Percentiles rank a stretch among this genome's conserved stretches.
phyloP scores from a whole-genome alignment of 352 stramenopile genomes.

The Detonula confervacea region DNA sequence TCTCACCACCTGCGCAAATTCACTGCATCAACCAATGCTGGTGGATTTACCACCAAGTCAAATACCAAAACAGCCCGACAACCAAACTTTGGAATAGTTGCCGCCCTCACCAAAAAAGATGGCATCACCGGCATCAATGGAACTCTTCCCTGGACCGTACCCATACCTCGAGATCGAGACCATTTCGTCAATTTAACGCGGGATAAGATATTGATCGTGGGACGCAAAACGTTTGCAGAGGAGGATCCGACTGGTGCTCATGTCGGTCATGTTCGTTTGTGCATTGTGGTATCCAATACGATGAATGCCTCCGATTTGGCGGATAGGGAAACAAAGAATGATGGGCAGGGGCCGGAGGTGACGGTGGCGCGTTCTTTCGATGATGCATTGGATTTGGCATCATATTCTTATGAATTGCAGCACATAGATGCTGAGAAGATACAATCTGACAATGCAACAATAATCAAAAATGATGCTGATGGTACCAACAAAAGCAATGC shows the following conservation, averaged over 20 bases:
- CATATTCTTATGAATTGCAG: too few relatives aligned
- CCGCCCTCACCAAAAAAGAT: slow-evolving; percentile 65
- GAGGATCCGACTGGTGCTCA: slow-evolving; percentile 53
- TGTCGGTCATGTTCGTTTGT: slow-evolving; percentile 61
- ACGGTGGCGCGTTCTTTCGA: slow-evolving; percentile 59
- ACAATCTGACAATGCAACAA: not conserved
- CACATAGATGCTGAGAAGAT: too few relatives aligned
- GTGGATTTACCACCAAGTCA: too few relatives aligned
- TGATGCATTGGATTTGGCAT: slow-evolving; percentile 59
- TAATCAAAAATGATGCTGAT: not conserved
- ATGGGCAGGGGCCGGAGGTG: slow-evolving; percentile 7
- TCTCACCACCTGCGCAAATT: not conserved
- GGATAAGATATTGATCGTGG: slow-evolving; percentile 73
- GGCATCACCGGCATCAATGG: slow-evolving; percentile 75
- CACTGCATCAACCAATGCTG: not conserved
- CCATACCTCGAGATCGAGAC: slow-evolving; percentile 62
- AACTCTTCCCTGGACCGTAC: slow-evolving; percentile 62
- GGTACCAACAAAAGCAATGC: not conserved
- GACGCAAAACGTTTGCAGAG: slow-evolving; percentile 64
- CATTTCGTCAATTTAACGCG: slow-evolving; percentile 67
- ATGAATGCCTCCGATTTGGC: slow-evolving; percentile 31
- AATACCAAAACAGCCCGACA: not conserved
- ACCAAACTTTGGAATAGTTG: slow-evolving; percentile 75
- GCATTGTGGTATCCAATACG: slow-evolving; percentile 73
- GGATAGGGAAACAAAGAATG: not conserved